Evolutionary conservation across 2,329 filamentous ascomycete species (phyloP), one percentile per base, ranked within the genome.

Genomic region (Aspergillus sclerotialis): DNA sequence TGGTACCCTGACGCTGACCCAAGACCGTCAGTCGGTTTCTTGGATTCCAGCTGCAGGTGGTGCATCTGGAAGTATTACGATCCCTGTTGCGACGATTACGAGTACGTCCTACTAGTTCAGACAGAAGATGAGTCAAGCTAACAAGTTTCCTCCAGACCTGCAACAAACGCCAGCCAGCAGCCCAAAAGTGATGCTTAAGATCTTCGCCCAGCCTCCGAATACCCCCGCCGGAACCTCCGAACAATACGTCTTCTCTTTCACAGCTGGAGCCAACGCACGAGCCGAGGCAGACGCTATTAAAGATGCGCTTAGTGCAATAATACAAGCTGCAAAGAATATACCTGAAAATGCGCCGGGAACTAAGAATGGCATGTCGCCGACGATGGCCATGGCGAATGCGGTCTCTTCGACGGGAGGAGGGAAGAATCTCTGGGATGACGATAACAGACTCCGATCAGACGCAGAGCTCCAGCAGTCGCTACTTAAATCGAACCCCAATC

Each of bases 121-220:
- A 23, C 19, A 7, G 19, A 10, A 23, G 19, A 10, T 23, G 19
- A 23, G 10, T 34, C 24, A 13, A 17, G 31, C 38, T 37, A 16
- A 32, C 36, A 19, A 35, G 28, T 28, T 12, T 13, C 32, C 32
- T 19, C 49, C n/a, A 92, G 86, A 96, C 65, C 76, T 98, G 31
- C 90, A 98, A 61, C 90, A 96, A 60, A 96, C 92, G 1, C 89
- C 92, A 9, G 86, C 87, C 40, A 80, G 73, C n/a, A 80, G 78
- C 23, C 70, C 87, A 12, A 95, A 94, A 70, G 88, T 94, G 34
- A 94, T 94, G 73, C 75, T 96, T 39, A 94, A 92, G 61, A 82
- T 98, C 36, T 85, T 95, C 49, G 83, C 83, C 42, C 83, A 88
- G 56, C 64, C 76, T 27, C 63, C 76, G 14, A 52, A 57, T 23